Evolutionary conservation across 306 rosid species (phyloP), one percentile per base, ranked within the genome.

Genomic region (Fragaria nilgerrensis): DNA sequence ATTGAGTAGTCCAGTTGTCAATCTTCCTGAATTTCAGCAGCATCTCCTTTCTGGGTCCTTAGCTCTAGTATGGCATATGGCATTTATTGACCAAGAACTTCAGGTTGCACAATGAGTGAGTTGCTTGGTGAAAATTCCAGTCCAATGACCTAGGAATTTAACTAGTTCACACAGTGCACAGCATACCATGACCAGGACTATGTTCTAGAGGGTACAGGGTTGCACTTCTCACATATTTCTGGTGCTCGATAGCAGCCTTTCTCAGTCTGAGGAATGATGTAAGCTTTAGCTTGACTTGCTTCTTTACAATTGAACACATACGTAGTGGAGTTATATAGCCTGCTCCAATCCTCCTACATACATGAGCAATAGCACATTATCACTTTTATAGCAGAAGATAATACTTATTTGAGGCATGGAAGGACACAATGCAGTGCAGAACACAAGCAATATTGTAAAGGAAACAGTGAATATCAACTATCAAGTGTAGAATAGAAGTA

Each of bases 141-240:
- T 49, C 7, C 36, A 9, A 69, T 34, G 64, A 66, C 44, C 44
- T 49, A 19, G 15, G 45, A 79, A 63, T 14, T 85, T 84, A 85
- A 75, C 72, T 80, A 47, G 77, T 70, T 56, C 90, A 91, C 75
- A 87, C 89, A 52, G 96, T 87, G 90, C 98, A 95, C 58, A 95
- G 91, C 84, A 80, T 76, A 53, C 95, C 93, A 63, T 87, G 90
- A 73, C 89, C 85, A 29, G 79, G 88, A 86, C 80, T 89, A 79
- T 82, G 97, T 86, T 90, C 97, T 83, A 92, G 73, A 76, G 98
- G 98, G 77, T 95, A 95, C 93, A 92, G 81, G 80, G 92, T 90
- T 82, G 92, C 50, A 74, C 91, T 76, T 82, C 90, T 87, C 75
- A 86, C 88, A 81, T 82, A 89, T 81, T 86, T 80, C 43, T 83